These are phyloP conservation scores for Berkeleyomyces basicola DNA, from an alignment of 2,329 filamentous ascomycete genomes.

Conservation along the genomic window DNA sequence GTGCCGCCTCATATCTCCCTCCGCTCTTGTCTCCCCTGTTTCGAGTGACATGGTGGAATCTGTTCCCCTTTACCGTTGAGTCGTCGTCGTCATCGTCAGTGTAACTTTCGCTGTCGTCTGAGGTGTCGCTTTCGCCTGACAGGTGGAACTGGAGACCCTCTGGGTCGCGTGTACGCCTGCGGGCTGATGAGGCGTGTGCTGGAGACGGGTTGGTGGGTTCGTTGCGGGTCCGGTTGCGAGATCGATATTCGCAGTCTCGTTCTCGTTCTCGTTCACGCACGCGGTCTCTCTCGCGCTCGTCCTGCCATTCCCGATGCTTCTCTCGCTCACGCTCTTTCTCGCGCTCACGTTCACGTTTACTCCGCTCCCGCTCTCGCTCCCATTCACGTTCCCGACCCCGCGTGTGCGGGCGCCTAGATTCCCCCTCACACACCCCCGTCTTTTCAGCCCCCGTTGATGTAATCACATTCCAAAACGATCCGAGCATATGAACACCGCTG, in stretches of 20 bases:
- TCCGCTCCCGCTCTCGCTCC: background rate
- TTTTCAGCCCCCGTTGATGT: background rate
- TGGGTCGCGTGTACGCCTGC: background rate
- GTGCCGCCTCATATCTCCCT: slow-evolving; percentile 1
- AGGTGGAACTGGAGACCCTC: background rate
- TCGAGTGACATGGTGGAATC: background rate
- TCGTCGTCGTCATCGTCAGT: background rate
- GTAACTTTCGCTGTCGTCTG: background rate
- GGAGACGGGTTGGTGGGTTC: background rate
- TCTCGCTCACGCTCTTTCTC: background rate
- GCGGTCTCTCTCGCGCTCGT: background rate
- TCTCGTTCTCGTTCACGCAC: background rate
- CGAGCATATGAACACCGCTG: background rate
- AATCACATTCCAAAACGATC: slow-evolving; percentile 7
- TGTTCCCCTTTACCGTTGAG: background rate
- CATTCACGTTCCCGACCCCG: slow-evolving; percentile 6
- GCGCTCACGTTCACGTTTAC: slow-evolving; percentile 7
- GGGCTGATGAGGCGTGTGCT: background rate
- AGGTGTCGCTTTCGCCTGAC: background rate
- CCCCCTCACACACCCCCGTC: slow-evolving; percentile 5
- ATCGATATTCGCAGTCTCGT: slow-evolving; percentile 2
- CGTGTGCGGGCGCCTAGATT: background rate
- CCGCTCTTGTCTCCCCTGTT: background rate
- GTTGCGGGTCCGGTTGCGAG: slow-evolving; percentile 8
- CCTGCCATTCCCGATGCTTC: background rate